Base-by-base conservation (phyloP, 148 eudicot species). In the Euryodendron excelsum region DNA sequence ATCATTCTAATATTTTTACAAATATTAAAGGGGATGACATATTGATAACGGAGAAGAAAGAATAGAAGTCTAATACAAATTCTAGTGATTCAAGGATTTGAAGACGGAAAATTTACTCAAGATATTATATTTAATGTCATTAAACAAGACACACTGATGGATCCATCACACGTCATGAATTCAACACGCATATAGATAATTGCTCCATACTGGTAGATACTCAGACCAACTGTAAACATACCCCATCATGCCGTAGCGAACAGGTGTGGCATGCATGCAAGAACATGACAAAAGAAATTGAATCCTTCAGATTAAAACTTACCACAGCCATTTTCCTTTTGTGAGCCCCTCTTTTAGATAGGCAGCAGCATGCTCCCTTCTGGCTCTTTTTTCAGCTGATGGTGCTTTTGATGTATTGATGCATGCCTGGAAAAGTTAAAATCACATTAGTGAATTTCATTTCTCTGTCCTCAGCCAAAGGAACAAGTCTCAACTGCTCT, bases 271-370 rank as follows among this genome's bases (percentile, higher is more conserved):
- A 61, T 45, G 3, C 27, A 45, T 69, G 37, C 67, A 69, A 30
- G n/a, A 12, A 59, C 45, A 34, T 41, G n/a, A 18, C 0, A 59
- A 58, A 30, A 52, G 17, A 58, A 27, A 72, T 56, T 12, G 14
- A 41, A 78, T 31, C 58, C 34, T 34, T 23, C 5, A 6, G 20
- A 48, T 37, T 47, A 68, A 79, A 81, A 75, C 90, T 74, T 86
- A 95, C 99, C 99, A 96, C 74, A 87, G 31, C 94, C 94, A 93
- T 67, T 89, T 90, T 83, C 99, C 94, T 61, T 75, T 85, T 44
- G 65, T 75, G 39, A 96, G 85, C 77, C 93, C 83, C 78, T 90
- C 94, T 47, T 78, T 86, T 79, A 96, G 47, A 82, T 83, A 82
- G 73, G 84, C 86, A 75, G 82, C 90, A 75, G 86, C 80, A 86